Percentiles rank a stretch among this genome's conserved stretches.
phyloP scores from a whole-genome alignment of 352 stramenopile species.

The Aphanomyces stellatus region DNA sequence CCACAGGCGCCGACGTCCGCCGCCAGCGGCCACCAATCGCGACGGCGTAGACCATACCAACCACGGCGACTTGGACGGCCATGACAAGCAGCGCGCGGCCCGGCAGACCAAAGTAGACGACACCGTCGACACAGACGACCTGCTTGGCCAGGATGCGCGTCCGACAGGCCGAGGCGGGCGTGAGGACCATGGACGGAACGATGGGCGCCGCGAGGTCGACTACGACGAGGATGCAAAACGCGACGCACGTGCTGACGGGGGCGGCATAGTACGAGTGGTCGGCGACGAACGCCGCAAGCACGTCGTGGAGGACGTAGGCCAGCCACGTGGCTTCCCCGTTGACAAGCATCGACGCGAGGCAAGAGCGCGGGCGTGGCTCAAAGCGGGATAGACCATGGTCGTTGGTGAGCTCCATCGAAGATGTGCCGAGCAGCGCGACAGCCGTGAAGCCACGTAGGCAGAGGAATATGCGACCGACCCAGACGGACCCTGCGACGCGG shows the following conservation, averaged over 20 bases:
- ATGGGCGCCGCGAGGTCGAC: too few species aligned
- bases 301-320: background rate
- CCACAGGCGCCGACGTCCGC: background rate
- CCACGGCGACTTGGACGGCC: too few species aligned
- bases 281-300: background rate
- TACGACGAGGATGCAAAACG: too few species aligned
- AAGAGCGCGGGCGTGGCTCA: background rate
- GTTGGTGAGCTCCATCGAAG: background rate
- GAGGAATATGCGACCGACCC: background rate
- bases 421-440: background rate
- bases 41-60: too few species aligned
- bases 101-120: too few species aligned
- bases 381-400: background rate
- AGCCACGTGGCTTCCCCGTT: background rate
- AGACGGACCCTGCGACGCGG: background rate
- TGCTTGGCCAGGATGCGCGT: too few species aligned
- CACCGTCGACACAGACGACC: too few species aligned
- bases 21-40: too few species aligned
- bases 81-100: too few species aligned
- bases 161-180: too few species aligned
- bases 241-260: background rate
- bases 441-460: background rate
- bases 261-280: background rate
- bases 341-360: background rate
- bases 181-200: too few species aligned